Conservation (phyloP, 2,329 filamentous ascomycete genomes). For the Neopestalotiopsis sp. region DNA sequence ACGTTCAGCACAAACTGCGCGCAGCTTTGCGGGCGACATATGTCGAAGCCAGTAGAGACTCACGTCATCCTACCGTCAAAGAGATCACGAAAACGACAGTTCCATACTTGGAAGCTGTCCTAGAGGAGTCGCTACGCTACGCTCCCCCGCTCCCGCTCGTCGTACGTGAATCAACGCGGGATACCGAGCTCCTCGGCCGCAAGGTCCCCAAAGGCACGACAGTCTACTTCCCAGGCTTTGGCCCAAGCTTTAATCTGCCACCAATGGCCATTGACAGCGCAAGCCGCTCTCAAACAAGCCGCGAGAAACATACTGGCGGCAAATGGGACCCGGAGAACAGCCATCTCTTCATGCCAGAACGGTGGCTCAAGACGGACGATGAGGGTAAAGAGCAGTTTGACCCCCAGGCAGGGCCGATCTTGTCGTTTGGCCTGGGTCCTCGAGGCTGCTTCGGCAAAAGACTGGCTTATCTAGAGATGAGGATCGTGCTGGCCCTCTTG, state of each 20-base stretch:
- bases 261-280: constrained; percentile 47
- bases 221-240: constrained; percentile 50
- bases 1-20: constrained; percentile 24
- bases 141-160: constrained; percentile 76
- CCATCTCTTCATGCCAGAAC: constrained; percentile 27
- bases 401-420: constrained; percentile 23
- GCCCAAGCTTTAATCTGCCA: constrained; percentile 55
- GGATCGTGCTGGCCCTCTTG: constrained; percentile 27
- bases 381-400: constrained; percentile 22
- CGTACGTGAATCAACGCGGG: constrained; percentile 65
- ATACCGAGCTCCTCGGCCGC: constrained; percentile 70
- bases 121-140: constrained; percentile 77
- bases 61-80: constrained; percentile 22
- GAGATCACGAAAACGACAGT: constrained; percentile 41
- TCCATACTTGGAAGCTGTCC: constrained; percentile 81
- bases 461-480: constrained; percentile 28
- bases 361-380: constrained; percentile 28
- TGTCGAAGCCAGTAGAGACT: constrained; percentile 18
- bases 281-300: constrained; percentile 55
- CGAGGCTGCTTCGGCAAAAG: constrained; percentile 28
- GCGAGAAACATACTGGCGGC: constrained; percentile 59
- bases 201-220: constrained; percentile 73
- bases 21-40: constrained; percentile 23
- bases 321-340: constrained; percentile 66
- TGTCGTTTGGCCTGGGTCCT: constrained; percentile 27